phyloP scores from a whole-genome alignment of 257 asterid species.

The Solanum pinnatisectum region DNA sequence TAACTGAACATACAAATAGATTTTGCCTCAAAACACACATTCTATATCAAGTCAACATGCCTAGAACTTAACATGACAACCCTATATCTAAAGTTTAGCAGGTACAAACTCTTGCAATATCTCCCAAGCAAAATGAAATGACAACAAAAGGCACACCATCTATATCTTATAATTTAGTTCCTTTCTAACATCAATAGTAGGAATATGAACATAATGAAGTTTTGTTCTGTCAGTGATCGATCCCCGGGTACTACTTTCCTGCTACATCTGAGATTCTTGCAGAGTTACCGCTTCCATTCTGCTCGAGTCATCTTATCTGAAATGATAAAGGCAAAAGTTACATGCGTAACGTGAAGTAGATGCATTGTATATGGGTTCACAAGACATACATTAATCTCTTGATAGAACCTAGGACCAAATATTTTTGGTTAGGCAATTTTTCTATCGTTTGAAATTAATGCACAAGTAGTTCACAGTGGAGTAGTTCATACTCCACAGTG shows the following conservation, averaged over 20 bases:
- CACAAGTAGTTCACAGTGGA: background rate
- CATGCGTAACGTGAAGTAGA: background rate
- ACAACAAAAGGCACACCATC: background rate
- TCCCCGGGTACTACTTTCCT: background rate
- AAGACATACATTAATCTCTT: background rate
- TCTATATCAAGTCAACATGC: background rate
- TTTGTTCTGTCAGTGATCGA: constrained; percentile 2
- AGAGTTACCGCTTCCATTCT: constrained; percentile 24
- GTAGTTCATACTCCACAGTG: background rate
- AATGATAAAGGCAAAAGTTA: background rate
- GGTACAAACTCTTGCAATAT: background rate
- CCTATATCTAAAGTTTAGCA: background rate
- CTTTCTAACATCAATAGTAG: background rate
- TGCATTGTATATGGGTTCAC: background rate
- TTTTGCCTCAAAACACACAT: background rate
- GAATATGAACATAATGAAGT: constrained; percentile 3
- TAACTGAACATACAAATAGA: background rate
- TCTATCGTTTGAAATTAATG: background rate
- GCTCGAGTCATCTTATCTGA: constrained; percentile 24
- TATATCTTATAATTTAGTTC: background rate
- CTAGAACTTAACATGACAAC: background rate
- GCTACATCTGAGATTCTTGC: background rate
- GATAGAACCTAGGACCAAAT: background rate
- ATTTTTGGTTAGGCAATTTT: background rate
- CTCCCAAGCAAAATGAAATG: background rate